phyloP scores from a whole-genome alignment of 2,329 filamentous ascomycete genomes.

The Phyllosticta ampelicida region DNA sequence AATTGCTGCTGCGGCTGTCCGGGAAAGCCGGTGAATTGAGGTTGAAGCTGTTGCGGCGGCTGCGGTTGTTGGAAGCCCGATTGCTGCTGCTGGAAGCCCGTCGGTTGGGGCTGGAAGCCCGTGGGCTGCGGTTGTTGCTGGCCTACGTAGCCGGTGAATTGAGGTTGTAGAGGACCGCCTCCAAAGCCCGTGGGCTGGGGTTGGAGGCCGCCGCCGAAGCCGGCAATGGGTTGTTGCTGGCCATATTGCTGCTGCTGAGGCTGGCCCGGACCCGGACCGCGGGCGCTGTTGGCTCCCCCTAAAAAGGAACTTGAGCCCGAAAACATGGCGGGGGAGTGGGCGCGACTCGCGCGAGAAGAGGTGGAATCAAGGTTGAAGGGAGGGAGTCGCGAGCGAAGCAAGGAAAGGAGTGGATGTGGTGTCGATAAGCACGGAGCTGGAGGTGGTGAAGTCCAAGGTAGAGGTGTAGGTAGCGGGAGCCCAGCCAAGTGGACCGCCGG shows the following conservation, averaged over 20 bases:
- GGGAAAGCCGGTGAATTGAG: slow-evolving; percentile 39
- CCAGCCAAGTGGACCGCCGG: neutral
- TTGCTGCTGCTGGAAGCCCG: slow-evolving; percentile 34
- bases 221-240: slow-evolving; percentile 45
- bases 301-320: slow-evolving; percentile 80
- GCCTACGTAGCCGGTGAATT: slow-evolving; percentile 47
- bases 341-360: neutral
- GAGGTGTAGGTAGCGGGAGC: neutral
- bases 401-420: neutral
- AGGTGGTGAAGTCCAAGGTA: neutral
- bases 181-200: slow-evolving; percentile 46
- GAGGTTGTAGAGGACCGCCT: slow-evolving; percentile 47
- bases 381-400: neutral
- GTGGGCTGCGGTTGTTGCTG: slow-evolving; percentile 20
- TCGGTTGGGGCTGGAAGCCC: slow-evolving; percentile 33
- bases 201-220: slow-evolving; percentile 31
- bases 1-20: slow-evolving; percentile 34
- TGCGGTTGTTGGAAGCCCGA: slow-evolving; percentile 32
- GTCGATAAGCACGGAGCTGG: neutral
- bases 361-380: neutral
- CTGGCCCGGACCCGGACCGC: slow-evolving; percentile 37
- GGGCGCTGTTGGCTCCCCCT: slow-evolving; percentile 66
- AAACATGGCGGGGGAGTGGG: slow-evolving; percentile 53
- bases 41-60: slow-evolving; percentile 25
- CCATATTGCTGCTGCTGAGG: slow-evolving; percentile 39